Evolutionary conservation across 345 rosid genomes (phyloP), one percentile per base, ranked within the genome.

Genomic region (Aquilaria sinensis): DNA sequence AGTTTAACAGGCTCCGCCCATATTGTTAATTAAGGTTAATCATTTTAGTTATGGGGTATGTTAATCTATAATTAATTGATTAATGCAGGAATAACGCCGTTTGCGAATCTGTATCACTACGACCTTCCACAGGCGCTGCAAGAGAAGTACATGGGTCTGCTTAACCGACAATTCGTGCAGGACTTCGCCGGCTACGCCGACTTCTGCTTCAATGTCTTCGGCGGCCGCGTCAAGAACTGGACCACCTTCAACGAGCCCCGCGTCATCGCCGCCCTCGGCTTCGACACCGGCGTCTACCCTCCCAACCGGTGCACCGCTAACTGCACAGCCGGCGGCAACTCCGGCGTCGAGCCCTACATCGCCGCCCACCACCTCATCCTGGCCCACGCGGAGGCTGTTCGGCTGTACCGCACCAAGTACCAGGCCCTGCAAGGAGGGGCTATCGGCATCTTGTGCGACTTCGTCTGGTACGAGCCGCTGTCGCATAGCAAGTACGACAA

Each of bases 381-480:
- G 62, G 76, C 96, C 23, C 97, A 91, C 52, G 89, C 83, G 29
- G 81, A 90, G 8, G 93, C 97, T 0, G 96, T 78, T 41, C 83
- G 77, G 63, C 81, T 91, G 83, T 90, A 86, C 72, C 91, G 89
- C 16, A 67, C 75, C 63, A 85, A 82, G 64, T 90, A 88, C 58
- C 86, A 79, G 56, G 97, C 43, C 8, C 60, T 51, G 70, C 97
- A 90, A 67, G 85, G 81, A 80, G 97, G 96, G 60, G 81, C 81
- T 65, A 88, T 90, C 16, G 96, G 93, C 29, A 90, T 84, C 68
- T 79, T 90, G 33, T 63, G 85, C 68, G 96, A 90, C 65, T 88
- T 88, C 31, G 93, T 90, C 50, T 90, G 95, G 92, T 90, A 88
- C 10, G 97, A 90, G 63, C 97, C 97, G n/a, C 96, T 90, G 74